phyloP scores from a whole-genome alignment of 2,329 filamentous ascomycete species.

The Pezizomycotina sp. region DNA sequence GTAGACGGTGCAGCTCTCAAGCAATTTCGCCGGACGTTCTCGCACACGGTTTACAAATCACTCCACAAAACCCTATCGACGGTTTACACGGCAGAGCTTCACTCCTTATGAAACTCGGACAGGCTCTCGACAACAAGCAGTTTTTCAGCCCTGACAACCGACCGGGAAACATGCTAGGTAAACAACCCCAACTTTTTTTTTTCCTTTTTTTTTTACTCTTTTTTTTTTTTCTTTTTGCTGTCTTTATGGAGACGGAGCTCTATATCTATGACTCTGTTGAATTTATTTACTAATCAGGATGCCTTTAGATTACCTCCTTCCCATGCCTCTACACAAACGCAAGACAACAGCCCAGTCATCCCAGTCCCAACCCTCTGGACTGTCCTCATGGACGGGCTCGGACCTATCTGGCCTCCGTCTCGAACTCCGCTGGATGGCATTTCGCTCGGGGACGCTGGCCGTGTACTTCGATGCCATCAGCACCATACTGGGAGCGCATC shows the following conservation, averaged over 20 bases:
- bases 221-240: neutral
- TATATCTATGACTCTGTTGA: conserved; percentile 7
- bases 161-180: conserved; percentile 88
- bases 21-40: conserved; percentile 57
- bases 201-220: neutral
- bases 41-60: conserved; percentile 69
- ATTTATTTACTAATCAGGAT: neutral
- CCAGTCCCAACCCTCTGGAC: conserved; percentile 79
- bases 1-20: conserved; percentile 72
- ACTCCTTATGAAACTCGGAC: conserved; percentile 56
- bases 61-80: conserved; percentile 60
- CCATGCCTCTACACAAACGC: conserved; percentile 70
- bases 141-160: conserved; percentile 71
- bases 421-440: conserved; percentile 75
- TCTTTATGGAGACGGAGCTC: conserved; percentile 8
- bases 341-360: conserved; percentile 69
- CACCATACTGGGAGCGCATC: conserved; percentile 60
- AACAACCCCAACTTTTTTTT: conserved; percentile 10
- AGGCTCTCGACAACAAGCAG: conserved; percentile 59
- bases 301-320: conserved; percentile 65
- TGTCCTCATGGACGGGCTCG: conserved; percentile 71
- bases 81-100: conserved; percentile 72
- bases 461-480: conserved; percentile 61
- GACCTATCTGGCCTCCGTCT: conserved; percentile 73
- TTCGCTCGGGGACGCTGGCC: conserved; percentile 90